phyloP scores from a whole-genome alignment of 2,329 filamentous ascomycete genomes.

The Verticillium albo-atrum region DNA sequence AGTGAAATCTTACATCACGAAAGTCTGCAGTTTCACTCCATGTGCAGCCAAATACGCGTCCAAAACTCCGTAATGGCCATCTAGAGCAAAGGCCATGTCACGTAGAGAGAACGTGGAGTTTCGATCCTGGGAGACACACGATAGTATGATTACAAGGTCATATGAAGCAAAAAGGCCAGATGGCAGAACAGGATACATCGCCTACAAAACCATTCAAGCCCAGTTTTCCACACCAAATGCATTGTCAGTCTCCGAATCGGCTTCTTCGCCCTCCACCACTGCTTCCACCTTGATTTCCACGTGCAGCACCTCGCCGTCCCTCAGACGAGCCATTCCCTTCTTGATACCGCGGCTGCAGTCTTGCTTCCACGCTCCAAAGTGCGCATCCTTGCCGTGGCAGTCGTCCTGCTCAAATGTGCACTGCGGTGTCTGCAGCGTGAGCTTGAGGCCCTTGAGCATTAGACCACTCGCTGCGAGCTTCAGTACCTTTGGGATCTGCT shows the following conservation, averaged over 20 bases:
- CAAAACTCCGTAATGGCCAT: no score
- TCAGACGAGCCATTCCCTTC: background rate
- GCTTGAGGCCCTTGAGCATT: background rate
- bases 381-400: background rate
- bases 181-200: no score
- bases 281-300: background rate
- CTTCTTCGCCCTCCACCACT: background rate
- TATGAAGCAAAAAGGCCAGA: no score
- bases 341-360: background rate
- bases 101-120: no score
- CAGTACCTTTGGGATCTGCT: background rate
- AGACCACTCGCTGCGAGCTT: background rate
- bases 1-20: no score
- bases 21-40: no score
- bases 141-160: no score
- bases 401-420: background rate
- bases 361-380: background rate
- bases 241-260: background rate
- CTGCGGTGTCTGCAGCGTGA: background rate
- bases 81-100: no score
- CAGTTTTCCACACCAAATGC: background rate
- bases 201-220: no score
- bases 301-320: background rate
- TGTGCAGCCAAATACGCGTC: no score
- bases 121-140: no score